These are phyloP conservation scores for Ceratocystis ficicola DNA, from an alignment of 2,329 filamentous ascomycete genomes.

Conservation along the genomic window DNA sequence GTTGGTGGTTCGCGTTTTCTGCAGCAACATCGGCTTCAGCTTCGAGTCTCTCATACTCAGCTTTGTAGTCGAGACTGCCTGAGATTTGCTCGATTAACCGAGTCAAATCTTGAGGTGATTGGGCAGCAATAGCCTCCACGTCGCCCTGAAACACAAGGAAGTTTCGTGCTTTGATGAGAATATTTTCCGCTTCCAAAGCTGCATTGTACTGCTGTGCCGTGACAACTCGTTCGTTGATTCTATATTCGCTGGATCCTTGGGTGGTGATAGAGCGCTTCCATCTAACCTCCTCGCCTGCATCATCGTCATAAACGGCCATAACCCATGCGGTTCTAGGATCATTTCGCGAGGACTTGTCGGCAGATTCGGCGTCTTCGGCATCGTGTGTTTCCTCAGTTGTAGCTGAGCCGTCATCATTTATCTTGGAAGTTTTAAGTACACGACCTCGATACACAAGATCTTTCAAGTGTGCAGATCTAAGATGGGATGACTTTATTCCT, in stretches of 20 bases:
- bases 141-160: constrained; percentile 98
- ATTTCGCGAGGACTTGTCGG: constrained; percentile 53
- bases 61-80: constrained; percentile 86
- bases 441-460: constrained; percentile 94
- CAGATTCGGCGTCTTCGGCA: constrained; percentile 45
- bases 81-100: constrained; percentile 95
- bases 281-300: constrained; percentile 83
- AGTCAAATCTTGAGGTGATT: constrained; percentile 87
- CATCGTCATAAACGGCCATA: constrained; percentile 97
- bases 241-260: constrained; percentile 81
- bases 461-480: constrained; percentile 84
- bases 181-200: constrained; percentile 83
- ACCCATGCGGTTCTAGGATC: constrained; percentile 97
- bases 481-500: constrained; percentile 95
- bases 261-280: constrained; percentile 95
- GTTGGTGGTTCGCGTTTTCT: constrained; percentile 78
- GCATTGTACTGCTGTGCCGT: constrained; percentile 89
- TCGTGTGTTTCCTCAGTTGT: constrained; percentile 47
- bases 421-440: constrained; percentile 80
- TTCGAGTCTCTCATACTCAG: constrained; percentile 86
- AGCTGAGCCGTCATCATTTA: constrained; percentile 80
- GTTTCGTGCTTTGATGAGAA: constrained; percentile 93
- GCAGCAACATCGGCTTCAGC: constrained; percentile 71
- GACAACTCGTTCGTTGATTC: constrained; percentile 86
- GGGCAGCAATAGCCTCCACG: constrained; percentile 90